Evolutionary conservation across 257 asterid genomes (phyloP), one percentile per base, ranked within the genome.

Genomic region (Henckelia pumila): DNA sequence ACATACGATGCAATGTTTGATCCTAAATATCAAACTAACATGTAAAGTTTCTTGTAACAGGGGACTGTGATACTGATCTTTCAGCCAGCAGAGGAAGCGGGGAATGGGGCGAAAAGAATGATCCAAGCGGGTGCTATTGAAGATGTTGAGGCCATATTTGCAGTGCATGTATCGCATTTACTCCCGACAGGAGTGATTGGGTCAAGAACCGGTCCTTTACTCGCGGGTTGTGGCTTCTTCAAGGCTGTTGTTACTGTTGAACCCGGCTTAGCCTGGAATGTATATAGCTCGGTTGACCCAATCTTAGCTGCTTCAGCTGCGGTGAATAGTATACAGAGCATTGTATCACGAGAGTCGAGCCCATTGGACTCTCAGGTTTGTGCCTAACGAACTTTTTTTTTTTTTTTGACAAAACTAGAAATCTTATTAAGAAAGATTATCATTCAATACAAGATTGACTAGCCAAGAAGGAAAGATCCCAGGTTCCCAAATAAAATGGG

Each of bases 51-150:
- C 19, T 44, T 14, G 6, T 37, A 11, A 37, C 64, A 83, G 88
- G 88, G 88, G 55, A 78, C 82, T 13, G 85, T 80, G 33, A 29
- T 83, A 50, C 74, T 83, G 47, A 58, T 80, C 25, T 83, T 83
- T 63, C 88, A 83, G 59, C 88, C 88, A 25, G 88, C 88, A 44
- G 85, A 83, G 55, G 88, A 83, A 70, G 82, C 84, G 10, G 88
- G 88, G 26, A 83, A 80, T 71, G 85, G 88, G 19, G 88, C 88
- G 55, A 78, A 78, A 56, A 68, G 61, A 56, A 83, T 80, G 85
- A 80, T 83, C 4, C 62, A 35, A 58, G 84, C 70, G 19, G 88
- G 85, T 29, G 88, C 77, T 20, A 47, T 83, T 28, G 76, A 71
- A 76, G 63, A 73, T 28, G 82, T 80, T 6, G 85, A 80, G 61